phyloP scores from a whole-genome alignment of 2,329 filamentous ascomycete genomes.

The Aureobasidium sp. region DNA sequence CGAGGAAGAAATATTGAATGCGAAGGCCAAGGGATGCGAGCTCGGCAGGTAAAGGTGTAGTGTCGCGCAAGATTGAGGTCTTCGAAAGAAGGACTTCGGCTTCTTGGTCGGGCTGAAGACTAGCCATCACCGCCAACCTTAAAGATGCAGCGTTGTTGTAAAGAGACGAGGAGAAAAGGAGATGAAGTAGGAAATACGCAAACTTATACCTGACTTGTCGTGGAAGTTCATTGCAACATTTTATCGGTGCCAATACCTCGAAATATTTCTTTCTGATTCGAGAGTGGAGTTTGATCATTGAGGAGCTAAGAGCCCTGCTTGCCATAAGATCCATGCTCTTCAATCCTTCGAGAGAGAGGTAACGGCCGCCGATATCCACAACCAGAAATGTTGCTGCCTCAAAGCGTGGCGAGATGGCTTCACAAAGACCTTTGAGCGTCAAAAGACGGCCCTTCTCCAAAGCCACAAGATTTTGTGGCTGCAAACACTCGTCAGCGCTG shows the following conservation, averaged over 20 bases:
- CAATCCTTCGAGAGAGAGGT: background rate
- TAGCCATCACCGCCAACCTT: no score
- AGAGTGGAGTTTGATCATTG: no score
- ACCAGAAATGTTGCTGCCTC: background rate
- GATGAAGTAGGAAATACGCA: no score
- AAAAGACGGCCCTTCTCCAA: background rate
- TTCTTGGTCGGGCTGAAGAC: background rate
- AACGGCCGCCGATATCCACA: background rate
- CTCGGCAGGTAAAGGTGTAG: background rate
- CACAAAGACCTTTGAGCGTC: background rate
- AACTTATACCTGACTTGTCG: no score
- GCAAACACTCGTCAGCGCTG: no score
- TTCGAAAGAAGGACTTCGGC: background rate
- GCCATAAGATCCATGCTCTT: background rate
- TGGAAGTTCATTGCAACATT: no score
- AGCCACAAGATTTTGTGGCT: background rate
- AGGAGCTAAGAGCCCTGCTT: background rate
- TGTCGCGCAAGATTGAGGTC: background rate
- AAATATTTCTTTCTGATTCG: no score
- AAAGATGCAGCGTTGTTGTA: no score
- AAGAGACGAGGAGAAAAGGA: no score
- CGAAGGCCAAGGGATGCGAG: background rate
- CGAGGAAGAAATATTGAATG: background rate
- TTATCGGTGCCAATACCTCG: no score
- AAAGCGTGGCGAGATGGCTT: background rate